A percentile compares a stretch with the other conserved stretches of the same genome.
Conservation (phyloP, 306 rosid species). For the Fragaria ananassa region DNA sequence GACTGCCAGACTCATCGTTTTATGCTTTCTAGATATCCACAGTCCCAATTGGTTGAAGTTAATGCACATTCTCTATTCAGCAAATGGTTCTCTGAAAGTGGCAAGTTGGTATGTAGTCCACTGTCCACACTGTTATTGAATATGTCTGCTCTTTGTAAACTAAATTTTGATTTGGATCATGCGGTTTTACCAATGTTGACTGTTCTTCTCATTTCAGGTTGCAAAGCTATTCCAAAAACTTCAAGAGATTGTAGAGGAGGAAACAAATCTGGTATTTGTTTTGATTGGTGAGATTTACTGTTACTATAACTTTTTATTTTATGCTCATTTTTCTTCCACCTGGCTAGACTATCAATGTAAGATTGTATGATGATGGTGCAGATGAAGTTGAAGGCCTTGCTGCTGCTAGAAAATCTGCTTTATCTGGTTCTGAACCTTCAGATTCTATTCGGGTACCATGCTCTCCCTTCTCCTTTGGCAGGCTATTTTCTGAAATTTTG, state of each 20-base stretch:
- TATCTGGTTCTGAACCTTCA: constrained; percentile 99
- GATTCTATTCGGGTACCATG: constrained; percentile 86
- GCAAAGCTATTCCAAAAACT: constrained; percentile 90
- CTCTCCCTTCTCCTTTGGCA: background rate
- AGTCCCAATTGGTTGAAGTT: constrained; percentile 80
- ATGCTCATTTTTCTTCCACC: constrained; percentile 24
- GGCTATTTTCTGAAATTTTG: background rate
- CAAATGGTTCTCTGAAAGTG: constrained; percentile 99
- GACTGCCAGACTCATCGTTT: background rate
- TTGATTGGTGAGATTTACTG: constrained; percentile 80
- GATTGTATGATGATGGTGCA: constrained; percentile 43
- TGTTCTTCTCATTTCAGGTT: constrained; percentile 44
- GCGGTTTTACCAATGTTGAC: constrained; percentile 17
- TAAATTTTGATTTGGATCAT: background rate
- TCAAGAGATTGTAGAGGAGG: constrained; percentile 92
- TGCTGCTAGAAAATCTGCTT: constrained; percentile 94
- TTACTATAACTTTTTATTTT: constrained; percentile 22
- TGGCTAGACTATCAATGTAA: constrained; percentile 18
- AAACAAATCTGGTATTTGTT: constrained; percentile 95
- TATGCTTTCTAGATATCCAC: constrained; percentile 58
- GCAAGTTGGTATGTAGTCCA: constrained; percentile 76
- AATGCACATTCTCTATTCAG: constrained; percentile 98
- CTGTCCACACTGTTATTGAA: constrained; percentile 8
- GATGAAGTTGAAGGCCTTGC: constrained; percentile 99
- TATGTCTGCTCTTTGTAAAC: constrained; percentile 15